Conservation (phyloP, 2,329 filamentous ascomycete species). For the Fusarium sp. region DNA sequence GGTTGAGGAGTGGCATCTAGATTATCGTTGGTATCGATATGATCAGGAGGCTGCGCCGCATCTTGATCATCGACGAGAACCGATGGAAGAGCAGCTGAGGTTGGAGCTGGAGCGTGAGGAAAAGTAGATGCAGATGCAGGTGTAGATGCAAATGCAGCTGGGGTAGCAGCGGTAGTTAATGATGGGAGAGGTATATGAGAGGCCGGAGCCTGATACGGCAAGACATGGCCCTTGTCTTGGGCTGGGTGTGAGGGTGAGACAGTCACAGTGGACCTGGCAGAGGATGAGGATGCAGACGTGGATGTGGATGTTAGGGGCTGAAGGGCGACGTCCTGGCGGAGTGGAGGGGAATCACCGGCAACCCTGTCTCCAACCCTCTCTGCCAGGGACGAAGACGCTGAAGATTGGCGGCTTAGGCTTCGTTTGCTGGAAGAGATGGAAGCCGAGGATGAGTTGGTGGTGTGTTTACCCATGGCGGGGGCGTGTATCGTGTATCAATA, state of each 20-base stretch:
- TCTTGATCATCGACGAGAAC: slow-evolving; percentile 11
- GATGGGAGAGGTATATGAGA: slow-evolving; percentile 40
- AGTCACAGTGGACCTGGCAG: slow-evolving; percentile 45
- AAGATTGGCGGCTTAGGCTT: slow-evolving; percentile 40
- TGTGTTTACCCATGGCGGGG: slow-evolving; percentile 47
- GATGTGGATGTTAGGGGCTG: slow-evolving; percentile 48
- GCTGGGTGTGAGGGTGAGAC: slow-evolving; percentile 42
- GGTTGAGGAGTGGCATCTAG: slow-evolving; percentile 44
- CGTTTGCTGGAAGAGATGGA: slow-evolving; percentile 35
- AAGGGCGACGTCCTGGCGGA: slow-evolving; percentile 49
- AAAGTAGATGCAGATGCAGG: slow-evolving; percentile 22
- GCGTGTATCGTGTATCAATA: slow-evolving; percentile 20
- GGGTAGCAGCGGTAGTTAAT: slow-evolving; percentile 40
- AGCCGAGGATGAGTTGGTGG: slow-evolving; percentile 27
- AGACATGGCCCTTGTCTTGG: slow-evolving; percentile 43
- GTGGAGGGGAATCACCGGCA: slow-evolving; percentile 43
- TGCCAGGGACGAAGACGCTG: slow-evolving; percentile 39
- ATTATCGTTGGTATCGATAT: slow-evolving; percentile 18
- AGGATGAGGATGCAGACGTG: slow-evolving; percentile 39
- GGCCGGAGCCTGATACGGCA: slow-evolving; percentile 41
- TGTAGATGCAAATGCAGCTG: slow-evolving; percentile 15
- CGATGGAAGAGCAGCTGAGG: not conserved
- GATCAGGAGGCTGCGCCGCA: slow-evolving; percentile 22
- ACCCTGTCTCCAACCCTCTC: slow-evolving; percentile 41
- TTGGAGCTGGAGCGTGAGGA: not conserved